Percentiles rank a stretch among this genome's conserved stretches.
Conservation (phyloP, 192 early-diverging fungal genomes). For the Bifiguratus adelaidae region DNA sequence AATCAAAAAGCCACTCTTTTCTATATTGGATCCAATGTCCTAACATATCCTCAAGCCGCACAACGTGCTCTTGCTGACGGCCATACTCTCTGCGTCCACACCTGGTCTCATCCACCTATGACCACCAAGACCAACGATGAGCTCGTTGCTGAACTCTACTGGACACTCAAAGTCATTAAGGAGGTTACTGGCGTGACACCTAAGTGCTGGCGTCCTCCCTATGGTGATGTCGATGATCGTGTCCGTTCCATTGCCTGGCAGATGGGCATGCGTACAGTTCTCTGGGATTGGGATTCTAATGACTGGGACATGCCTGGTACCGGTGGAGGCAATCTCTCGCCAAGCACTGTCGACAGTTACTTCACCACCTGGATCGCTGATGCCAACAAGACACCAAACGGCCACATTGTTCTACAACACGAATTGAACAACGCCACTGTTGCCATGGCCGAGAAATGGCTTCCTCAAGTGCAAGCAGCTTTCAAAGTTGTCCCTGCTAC, state of each 20-base stretch:
- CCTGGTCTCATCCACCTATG: conserved; percentile 50
- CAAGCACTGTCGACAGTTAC: conserved; percentile 15
- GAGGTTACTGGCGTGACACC: conserved; percentile 30
- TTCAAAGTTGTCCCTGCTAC: conserved; percentile 23
- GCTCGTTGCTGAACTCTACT: conserved; percentile 46
- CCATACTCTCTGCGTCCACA: conserved; percentile 50
- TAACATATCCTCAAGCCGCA: conserved; percentile 18
- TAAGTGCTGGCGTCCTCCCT: conserved; percentile 39
- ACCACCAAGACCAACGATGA: conserved; percentile 28
- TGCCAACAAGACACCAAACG: conserved; percentile 12
- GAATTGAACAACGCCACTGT: conserved; percentile 28
- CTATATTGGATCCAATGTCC: conserved; percentile 30
- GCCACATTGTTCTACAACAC: conserved; percentile 28
- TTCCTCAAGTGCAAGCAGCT: conserved; percentile 18
- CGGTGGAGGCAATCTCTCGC: conserved; percentile 19
- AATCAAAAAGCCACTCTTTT: conserved; percentile 31
- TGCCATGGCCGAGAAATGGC: conserved; percentile 25
- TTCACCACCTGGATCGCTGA: conserved; percentile 12
- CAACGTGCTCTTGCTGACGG: conserved; percentile 28
- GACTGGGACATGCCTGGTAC: conserved; percentile 33
- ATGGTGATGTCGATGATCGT: conserved; percentile 42
- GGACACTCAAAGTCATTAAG: conserved; percentile 28
- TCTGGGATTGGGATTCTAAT: conserved; percentile 22
- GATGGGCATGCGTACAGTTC: conserved; percentile 16
- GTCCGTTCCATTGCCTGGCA: conserved; percentile 29